These are phyloP conservation scores for Lichtheimia hyalospora DNA, from an alignment of 371 early-diverging fungal genomes.

Conservation along the genomic window DNA sequence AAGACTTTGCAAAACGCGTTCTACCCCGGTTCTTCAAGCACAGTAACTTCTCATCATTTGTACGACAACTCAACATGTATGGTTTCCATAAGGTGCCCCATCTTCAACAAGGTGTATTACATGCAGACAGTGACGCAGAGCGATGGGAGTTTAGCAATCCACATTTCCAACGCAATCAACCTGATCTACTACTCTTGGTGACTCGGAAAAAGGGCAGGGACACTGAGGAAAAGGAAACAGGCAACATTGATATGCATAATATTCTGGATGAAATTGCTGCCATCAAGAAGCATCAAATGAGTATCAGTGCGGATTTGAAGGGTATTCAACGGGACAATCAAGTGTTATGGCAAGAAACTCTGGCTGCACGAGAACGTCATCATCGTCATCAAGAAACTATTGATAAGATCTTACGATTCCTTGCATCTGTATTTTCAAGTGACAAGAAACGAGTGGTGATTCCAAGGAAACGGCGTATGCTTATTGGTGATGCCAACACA, in stretches of 20 bases:
- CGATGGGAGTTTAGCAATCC: conserved; percentile 65
- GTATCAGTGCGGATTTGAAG: conserved; percentile 84
- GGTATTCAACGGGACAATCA: conserved; percentile 87
- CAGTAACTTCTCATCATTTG: conserved; percentile 92
- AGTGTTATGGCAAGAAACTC: conserved; percentile 85
- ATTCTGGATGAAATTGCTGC: conserved; percentile 83
- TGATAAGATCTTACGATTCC: conserved; percentile 83
- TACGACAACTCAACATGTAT: conserved; percentile 94
- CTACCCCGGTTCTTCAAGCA: conserved; percentile 92
- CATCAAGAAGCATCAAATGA: conserved; percentile 87
- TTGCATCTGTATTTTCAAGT: conserved; percentile 75
- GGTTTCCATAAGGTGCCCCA: conserved; percentile 85
- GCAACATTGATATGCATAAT: conserved; percentile 55
- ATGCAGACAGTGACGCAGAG: conserved; percentile 60
- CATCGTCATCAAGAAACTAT: conserved; percentile 89
- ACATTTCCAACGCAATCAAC: conserved; percentile 56
- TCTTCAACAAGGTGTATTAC: conserved; percentile 75
- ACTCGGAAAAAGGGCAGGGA: conserved; percentile 55
- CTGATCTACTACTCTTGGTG: conserved; percentile 56
- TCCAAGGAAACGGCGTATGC: conserved; percentile 53
- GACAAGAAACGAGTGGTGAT: conserved; percentile 62
- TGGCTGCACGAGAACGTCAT: conserved; percentile 73
- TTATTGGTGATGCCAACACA: conserved; percentile 40
- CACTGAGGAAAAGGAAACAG: conserved; percentile 54
- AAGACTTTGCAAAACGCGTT: conserved; percentile 84